These are phyloP conservation scores for Colletotrichum cuscutae DNA, from an alignment of 2,329 filamentous ascomycete species.

Conservation along the genomic window DNA sequence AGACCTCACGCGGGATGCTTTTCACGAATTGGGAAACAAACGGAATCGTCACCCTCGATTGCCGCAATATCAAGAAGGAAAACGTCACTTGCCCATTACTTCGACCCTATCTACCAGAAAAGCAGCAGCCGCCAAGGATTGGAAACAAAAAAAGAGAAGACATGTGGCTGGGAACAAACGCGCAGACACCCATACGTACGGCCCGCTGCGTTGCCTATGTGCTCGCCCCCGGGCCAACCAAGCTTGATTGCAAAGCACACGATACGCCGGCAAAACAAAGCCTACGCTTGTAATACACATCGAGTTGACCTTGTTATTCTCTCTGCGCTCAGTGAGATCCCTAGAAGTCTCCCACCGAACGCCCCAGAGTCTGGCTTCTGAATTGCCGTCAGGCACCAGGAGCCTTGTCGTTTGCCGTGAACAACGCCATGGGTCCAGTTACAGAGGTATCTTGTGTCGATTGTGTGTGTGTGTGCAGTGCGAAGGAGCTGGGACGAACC, in stretches of 20 bases:
- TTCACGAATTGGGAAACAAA: not conserved
- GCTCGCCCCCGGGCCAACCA: not conserved
- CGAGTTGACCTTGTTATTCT: constrained; percentile 5
- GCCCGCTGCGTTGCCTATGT: constrained; percentile 5
- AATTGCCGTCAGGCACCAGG: not conserved
- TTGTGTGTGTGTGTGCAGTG: constrained; percentile 26
- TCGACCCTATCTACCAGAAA: constrained; percentile 33
- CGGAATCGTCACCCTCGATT: not conserved
- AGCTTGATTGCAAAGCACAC: constrained; percentile 29
- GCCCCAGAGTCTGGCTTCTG: not conserved
- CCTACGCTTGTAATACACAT: constrained; percentile 14
- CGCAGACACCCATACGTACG: not conserved
- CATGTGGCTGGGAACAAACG: not conserved
- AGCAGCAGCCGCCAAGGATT: constrained; percentile 18
- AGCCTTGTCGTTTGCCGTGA: constrained; percentile 2
- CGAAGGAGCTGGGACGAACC: constrained; percentile 26
- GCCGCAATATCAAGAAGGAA: not conserved
- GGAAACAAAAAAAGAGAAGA: not conserved
- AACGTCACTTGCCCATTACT: constrained; percentile 32
- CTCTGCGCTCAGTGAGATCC: not conserved
- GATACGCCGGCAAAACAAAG: constrained; percentile 15
- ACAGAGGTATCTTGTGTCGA: constrained; percentile 33
- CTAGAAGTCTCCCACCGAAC: not conserved
- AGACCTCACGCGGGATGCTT: not conserved
- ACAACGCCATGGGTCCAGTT: constrained; percentile 29